Base-by-base conservation (phyloP, 2,329 filamentous ascomycete genomes). In the Stromatinia cepivora region DNA sequence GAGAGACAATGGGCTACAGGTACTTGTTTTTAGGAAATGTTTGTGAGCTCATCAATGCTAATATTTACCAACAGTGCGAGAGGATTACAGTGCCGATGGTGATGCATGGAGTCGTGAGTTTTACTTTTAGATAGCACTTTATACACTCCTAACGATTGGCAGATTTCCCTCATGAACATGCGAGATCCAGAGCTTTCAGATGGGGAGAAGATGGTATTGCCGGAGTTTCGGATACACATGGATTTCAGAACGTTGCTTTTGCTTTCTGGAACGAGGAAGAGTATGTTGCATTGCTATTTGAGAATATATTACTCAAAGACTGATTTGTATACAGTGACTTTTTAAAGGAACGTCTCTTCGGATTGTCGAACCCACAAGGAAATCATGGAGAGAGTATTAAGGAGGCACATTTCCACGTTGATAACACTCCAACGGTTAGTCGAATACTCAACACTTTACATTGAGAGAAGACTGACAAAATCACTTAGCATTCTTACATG, bases 151-250 rank as follows among this genome's bases (percentile, higher is more conserved):
- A 71, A 80, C 67, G 52, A 54, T 73, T 72, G 71, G 57, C 67
- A 96, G 92, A 97, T 82, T 98, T 98, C 79, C 91, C 93, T 39
- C 93, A 98, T 81, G 93, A 97, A 72, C 90, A 97, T 81, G 92
- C 95, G 67, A 88, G 93, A 76, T 94, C 92, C 71, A 88, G 94
- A 80, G 88, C 93, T 72, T 98, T 94, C 80, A 88, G 94, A 77
- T 98, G 94, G 94, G 94, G 94, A 72, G 94, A 98, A 79, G 94
- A 98, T 79, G 94, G 94, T 72, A 98, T 98, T 81, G 93, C 94
- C 69, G 94, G 94, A 78, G 93, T 98, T 39, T 97, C 72, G n/a
- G 94, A 97, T 79, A 93, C 92, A 22, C 94, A 98, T 79, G 93
- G 93, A 71, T 82, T 91, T 67, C 92, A 97, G 81, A 97, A 98